phyloP scores from a whole-genome alignment of 2,329 filamentous ascomycete species.

The Epichloe scottii region DNA sequence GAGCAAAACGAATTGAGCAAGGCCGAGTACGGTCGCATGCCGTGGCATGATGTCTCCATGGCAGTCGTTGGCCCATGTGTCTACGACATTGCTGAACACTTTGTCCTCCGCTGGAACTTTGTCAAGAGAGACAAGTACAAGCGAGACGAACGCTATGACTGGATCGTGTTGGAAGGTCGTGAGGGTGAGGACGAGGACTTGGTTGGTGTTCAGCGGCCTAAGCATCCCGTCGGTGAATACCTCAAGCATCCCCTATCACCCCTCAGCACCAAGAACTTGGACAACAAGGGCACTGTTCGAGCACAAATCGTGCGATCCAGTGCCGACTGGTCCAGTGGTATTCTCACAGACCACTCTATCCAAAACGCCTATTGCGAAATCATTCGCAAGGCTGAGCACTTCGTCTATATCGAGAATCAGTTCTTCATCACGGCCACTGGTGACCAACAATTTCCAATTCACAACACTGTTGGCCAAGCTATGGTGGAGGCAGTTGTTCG shows the following conservation, averaged over 20 bases:
- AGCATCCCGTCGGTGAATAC: conserved; percentile 82
- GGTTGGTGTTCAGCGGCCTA: conserved; percentile 75
- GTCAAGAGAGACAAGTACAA: conserved; percentile 98
- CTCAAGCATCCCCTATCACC: conserved; percentile 65
- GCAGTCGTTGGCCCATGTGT: conserved; percentile 79
- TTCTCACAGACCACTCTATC: conserved; percentile 72
- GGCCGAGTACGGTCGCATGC: conserved; percentile 86
- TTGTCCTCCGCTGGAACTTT: conserved; percentile 91
- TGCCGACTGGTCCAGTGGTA: conserved; percentile 86
- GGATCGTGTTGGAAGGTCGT: conserved; percentile 68
- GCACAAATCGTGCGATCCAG: conserved; percentile 85
- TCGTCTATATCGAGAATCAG: conserved; percentile 95
- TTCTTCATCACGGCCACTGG: conserved; percentile 96
- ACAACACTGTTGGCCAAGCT: conserved; percentile 75
- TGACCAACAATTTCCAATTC: conserved; percentile 71
- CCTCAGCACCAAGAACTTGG: conserved; percentile 50
- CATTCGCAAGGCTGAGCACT: conserved; percentile 80
- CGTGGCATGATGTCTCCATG: conserved; percentile 95
- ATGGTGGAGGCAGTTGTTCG: conserved; percentile 84
- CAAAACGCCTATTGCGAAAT: conserved; percentile 78
- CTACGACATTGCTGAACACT: conserved; percentile 92
- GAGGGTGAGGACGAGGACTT: conserved; percentile 72
- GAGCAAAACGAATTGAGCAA: conserved; percentile 87
- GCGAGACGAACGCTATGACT: conserved; percentile 70
- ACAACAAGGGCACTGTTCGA: conserved; percentile 59